Evolutionary conservation across 2,329 filamentous ascomycete species (phyloP).

Genomic region (Epichloe amarillans): DNA sequence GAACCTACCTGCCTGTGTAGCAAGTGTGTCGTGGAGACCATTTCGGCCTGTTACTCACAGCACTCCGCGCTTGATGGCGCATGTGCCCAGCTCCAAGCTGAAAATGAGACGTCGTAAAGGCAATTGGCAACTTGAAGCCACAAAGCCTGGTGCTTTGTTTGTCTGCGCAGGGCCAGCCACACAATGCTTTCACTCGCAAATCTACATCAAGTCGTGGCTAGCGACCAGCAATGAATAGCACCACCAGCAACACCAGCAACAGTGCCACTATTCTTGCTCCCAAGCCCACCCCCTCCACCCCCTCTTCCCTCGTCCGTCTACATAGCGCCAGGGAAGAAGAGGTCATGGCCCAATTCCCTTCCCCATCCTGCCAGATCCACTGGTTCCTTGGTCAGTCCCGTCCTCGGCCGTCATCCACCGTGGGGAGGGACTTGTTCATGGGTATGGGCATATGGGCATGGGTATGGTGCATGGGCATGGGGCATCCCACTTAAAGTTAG

Average conservation of each 20-base stretch:
- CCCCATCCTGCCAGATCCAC: constrained; percentile 5
- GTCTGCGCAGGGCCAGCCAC: background rate
- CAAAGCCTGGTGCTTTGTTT: background rate
- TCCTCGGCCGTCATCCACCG: constrained; percentile 4
- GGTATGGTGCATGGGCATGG: background rate
- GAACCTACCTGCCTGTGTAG: background rate
- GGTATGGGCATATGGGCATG: background rate
- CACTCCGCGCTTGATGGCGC: background rate
- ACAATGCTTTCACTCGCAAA: background rate
- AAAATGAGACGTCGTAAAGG: background rate
- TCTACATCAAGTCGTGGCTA: too few relatives aligned
- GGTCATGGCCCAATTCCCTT: constrained; percentile 1
- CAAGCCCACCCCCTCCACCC: too few relatives aligned
- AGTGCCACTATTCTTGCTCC: background rate
- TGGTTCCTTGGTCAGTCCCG: constrained; percentile 6
- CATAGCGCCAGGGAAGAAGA: background rate
- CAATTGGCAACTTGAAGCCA: background rate
- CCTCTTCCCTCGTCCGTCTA: background rate
- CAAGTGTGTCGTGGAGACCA: background rate
- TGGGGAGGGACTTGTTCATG: constrained; percentile 4
- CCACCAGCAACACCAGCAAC: background rate
- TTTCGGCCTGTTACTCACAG: background rate
- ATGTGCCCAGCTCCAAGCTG: too few relatives aligned
- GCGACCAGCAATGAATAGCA: too few relatives aligned
- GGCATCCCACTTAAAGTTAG: background rate